Percentiles rank a stretch among this genome's conserved stretches.
phyloP scores from a whole-genome alignment of 768 basidiomycete species.

The Xanthoconium stramineum region DNA sequence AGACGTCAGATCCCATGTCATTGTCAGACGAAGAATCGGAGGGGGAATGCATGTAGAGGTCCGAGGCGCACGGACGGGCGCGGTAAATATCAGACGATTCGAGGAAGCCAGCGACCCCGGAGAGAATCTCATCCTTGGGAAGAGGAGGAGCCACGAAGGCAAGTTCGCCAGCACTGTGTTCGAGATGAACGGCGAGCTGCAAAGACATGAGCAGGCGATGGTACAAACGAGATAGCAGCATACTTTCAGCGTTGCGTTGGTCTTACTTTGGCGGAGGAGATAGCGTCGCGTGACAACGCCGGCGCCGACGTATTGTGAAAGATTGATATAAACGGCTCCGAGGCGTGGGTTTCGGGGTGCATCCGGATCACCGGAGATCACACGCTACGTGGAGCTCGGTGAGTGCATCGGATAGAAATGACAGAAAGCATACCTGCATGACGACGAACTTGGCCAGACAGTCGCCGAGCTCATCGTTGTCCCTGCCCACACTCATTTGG shows the following conservation, averaged over 20 bases:
- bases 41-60: slow-evolving; percentile 35
- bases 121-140: slow-evolving; percentile 69
- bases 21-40: slow-evolving; percentile 32
- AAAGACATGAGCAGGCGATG: background rate
- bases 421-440: slow-evolving; percentile 40
- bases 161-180: slow-evolving; percentile 51
- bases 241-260: slow-evolving; percentile 76
- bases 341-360: slow-evolving; percentile 57
- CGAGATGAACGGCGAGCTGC: slow-evolving; percentile 59
- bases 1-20: slow-evolving; percentile 16
- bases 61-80: slow-evolving; percentile 49
- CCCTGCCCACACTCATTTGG: slow-evolving; percentile 58
- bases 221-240: background rate
- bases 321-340: slow-evolving; percentile 64
- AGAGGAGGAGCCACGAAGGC: slow-evolving; percentile 63
- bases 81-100: slow-evolving; percentile 50
- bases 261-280: slow-evolving; percentile 69
- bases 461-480: slow-evolving; percentile 45
- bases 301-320: slow-evolving; percentile 69
- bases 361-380: slow-evolving; percentile 53
- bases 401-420: background rate
- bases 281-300: slow-evolving; percentile 60
- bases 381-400: slow-evolving; percentile 38
- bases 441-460: slow-evolving; percentile 64
- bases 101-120: slow-evolving; percentile 61